These are phyloP conservation scores for Linum usitatissimum DNA, from an alignment of 345 rosid species.

Conservation along the genomic window DNA sequence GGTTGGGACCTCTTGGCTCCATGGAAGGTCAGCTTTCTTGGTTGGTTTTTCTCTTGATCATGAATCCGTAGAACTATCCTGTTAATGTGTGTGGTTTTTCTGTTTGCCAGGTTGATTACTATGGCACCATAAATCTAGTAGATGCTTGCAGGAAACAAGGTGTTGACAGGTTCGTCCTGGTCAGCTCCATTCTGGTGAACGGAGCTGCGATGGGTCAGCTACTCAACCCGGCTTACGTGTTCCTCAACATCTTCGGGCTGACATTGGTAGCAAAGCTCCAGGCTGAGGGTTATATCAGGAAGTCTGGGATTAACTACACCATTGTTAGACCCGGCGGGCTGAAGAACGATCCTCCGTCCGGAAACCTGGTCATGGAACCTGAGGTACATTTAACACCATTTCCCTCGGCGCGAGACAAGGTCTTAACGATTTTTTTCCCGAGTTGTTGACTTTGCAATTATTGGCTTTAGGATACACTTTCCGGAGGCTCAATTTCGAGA, in stretches of 20 bases:
- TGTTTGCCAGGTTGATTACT: conserved; percentile 59
- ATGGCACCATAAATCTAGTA: conserved; percentile 72
- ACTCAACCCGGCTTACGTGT: conserved; percentile 77
- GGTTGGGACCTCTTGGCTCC: conserved; percentile 77
- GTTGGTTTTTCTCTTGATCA: neutral
- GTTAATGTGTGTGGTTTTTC: neutral
- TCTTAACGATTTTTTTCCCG: no score
- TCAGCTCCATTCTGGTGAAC: conserved; percentile 81
- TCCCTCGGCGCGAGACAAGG: no score
- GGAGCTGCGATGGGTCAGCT: conserved; percentile 97
- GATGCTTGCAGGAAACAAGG: conserved; percentile 70
- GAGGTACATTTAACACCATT: no score
- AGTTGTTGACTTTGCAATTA: neutral
- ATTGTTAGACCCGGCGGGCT: conserved; percentile 82
- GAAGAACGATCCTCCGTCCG: conserved; percentile 66
- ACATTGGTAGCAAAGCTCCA: conserved; percentile 88
- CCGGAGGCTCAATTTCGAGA: neutral
- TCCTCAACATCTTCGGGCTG: conserved; percentile 74
- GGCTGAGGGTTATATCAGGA: conserved; percentile 69
- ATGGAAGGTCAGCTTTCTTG: conserved; percentile 46
- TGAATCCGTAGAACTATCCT: neutral
- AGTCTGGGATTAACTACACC: conserved; percentile 70
- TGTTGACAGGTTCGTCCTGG: conserved; percentile 55
- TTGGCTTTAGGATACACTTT: neutral
- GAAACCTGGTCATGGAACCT: conserved; percentile 74